These are phyloP conservation scores for Drechslera avenae DNA, from an alignment of 2,329 filamentous ascomycete genomes.

Conservation along the genomic window DNA sequence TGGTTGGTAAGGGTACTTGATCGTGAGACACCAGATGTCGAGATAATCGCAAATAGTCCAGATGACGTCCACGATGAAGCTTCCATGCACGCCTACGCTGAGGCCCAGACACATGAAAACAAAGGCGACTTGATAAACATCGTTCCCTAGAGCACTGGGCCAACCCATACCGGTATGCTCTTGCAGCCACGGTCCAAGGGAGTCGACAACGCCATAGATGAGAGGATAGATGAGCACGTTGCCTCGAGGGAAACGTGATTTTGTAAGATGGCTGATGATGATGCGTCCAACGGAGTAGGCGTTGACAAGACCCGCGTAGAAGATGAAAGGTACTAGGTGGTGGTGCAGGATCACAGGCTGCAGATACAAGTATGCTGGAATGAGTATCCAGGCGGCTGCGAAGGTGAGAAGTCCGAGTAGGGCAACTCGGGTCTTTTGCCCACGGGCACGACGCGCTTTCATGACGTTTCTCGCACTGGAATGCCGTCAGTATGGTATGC, in stretches of 20 bases:
- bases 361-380: conserved; percentile 79
- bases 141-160: conserved; percentile 56
- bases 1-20: conserved; percentile 76
- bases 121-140: conserved; percentile 87
- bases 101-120: conserved; percentile 86
- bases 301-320: conserved; percentile 89
- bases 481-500: conserved; percentile 15
- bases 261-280: conserved; percentile 91
- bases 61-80: conserved; percentile 96
- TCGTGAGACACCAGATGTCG: conserved; percentile 97
- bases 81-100: conserved; percentile 90
- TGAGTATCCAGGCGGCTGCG: conserved; percentile 75
- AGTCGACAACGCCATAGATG: conserved; percentile 78
- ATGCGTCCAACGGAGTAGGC: conserved; percentile 95
- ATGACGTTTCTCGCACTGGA: conserved; percentile 79
- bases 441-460: conserved; percentile 73
- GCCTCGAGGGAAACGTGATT: conserved; percentile 85
- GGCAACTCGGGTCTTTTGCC: conserved; percentile 73
- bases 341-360: conserved; percentile 81
- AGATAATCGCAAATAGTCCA: conserved; percentile 97
- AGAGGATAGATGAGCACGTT: conserved; percentile 85
- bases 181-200: conserved; percentile 70
- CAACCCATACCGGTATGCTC: conserved; percentile 54
- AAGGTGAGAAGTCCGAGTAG: conserved; percentile 85
- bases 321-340: conserved; percentile 85